Evolutionary conservation across 176 grass and related monocot genomes (phyloP).

Genomic region (Eragrostis curvula): DNA sequence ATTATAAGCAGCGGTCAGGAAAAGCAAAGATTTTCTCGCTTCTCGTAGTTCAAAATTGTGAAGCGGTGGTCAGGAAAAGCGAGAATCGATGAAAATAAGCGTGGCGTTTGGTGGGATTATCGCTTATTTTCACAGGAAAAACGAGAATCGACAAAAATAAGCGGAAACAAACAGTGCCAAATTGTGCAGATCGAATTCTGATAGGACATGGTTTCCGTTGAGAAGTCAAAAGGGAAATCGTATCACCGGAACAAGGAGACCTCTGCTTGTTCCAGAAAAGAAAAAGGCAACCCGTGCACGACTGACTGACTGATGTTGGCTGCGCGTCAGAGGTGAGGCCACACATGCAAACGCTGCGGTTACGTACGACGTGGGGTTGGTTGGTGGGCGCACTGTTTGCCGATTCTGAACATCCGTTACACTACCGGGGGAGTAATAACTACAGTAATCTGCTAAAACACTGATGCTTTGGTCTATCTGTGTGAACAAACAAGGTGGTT

Average conservation of each 20-base stretch:
- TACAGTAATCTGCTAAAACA: neutral
- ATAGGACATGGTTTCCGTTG: no score
- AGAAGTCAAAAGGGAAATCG: neutral
- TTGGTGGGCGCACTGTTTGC: neutral
- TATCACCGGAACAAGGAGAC: neutral
- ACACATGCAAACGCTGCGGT: neutral
- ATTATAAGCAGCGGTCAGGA: no score
- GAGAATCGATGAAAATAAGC: no score
- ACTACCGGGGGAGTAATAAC: neutral
- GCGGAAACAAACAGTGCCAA: no score
- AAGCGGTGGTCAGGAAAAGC: no score
- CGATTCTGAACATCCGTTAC: neutral
- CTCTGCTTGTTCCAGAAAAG: conserved; percentile 9
- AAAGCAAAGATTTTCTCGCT: no score
- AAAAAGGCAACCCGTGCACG: neutral
- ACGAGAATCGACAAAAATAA: no score
- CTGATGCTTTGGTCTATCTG: neutral
- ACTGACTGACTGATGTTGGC: neutral
- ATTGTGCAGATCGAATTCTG: no score
- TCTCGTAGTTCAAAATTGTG: no score
- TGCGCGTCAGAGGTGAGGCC: neutral
- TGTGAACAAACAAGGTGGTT: neutral
- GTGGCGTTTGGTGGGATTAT: no score
- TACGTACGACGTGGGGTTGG: neutral
- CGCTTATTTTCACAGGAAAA: no score